A percentile compares a stretch with the other conserved stretches of the same genome.
Evolutionary conservation across 2,329 filamentous ascomycete genomes (phyloP).

Genomic region (Phyllosticta paracitricarpa): DNA sequence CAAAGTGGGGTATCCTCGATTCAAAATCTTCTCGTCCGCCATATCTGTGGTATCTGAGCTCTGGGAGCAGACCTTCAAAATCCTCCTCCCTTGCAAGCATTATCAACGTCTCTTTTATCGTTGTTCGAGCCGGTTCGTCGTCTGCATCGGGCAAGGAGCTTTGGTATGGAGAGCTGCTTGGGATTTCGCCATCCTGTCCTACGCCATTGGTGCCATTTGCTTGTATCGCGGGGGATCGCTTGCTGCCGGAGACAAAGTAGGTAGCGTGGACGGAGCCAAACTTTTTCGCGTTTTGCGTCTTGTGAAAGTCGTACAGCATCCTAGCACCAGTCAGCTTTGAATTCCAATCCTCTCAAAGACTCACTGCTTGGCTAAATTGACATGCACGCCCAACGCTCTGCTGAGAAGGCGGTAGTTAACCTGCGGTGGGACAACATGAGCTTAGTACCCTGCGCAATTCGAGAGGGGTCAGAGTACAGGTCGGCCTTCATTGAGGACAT

Average conservation of each 20-base stretch:
- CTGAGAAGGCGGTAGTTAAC: constrained; percentile 81
- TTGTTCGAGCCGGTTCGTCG: constrained; percentile 25
- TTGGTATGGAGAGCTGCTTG: constrained; percentile 55
- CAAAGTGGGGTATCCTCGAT: too few relatives aligned
- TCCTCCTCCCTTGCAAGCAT: constrained; percentile 63
- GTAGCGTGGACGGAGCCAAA: constrained; percentile 74
- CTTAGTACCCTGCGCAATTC: not conserved
- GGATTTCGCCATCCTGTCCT: constrained; percentile 53
- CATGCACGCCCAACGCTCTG: constrained; percentile 71
- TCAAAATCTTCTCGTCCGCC: too few relatives aligned
- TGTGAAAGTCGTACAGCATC: constrained; percentile 81
- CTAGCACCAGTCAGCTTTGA: constrained; percentile 35
- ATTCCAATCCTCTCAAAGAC: constrained; percentile 18
- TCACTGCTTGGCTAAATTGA: constrained; percentile 82
- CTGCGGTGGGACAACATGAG: constrained; percentile 35
- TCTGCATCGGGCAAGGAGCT: constrained; percentile 42
- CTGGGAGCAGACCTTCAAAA: constrained; percentile 36
- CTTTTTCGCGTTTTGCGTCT: constrained; percentile 64
- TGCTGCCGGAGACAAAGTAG: constrained; percentile 74
- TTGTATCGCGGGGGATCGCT: constrained; percentile 27
- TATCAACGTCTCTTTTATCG: constrained; percentile 49
- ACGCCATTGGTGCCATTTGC: constrained; percentile 15
- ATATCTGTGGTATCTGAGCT: constrained; percentile 34
- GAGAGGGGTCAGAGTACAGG: constrained; percentile 43
- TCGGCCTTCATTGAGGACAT: constrained; percentile 65